Evolutionary conservation across 1,284 basidiomycete genomes (phyloP).

Genomic region (Volvariella volvacea): DNA sequence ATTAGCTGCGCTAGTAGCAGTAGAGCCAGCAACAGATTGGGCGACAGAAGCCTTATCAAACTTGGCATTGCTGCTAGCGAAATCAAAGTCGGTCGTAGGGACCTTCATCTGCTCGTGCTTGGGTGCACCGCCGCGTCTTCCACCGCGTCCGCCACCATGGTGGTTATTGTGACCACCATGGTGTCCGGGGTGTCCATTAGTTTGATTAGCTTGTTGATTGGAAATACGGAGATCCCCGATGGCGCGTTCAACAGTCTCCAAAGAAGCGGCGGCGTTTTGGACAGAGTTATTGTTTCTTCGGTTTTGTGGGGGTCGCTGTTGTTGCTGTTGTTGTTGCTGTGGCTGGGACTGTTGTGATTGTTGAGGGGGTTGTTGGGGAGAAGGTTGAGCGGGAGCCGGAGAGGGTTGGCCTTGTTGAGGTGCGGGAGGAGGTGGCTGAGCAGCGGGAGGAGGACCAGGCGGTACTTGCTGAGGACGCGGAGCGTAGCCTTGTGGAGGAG

Average conservation of each 20-base stretch:
- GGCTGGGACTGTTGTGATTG: slow-evolving; percentile 5
- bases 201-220: too few relatives aligned
- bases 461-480: slow-evolving; percentile 4
- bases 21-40: slow-evolving; percentile 10
- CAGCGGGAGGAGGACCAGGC: slow-evolving; percentile 8
- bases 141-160: slow-evolving; percentile 15
- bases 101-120: slow-evolving; percentile 39
- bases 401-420: slow-evolving; percentile 7
- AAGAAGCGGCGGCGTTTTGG: slow-evolving; percentile 64
- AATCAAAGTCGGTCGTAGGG: slow-evolving; percentile 73
- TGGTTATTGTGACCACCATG: too few relatives aligned
- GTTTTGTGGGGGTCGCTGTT: slow-evolving; percentile 16
- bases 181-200: slow-evolving; percentile 14
- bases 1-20: slow-evolving; percentile 14
- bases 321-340: slow-evolving; percentile 11
- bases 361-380: slow-evolving; percentile 7
- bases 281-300: slow-evolving; percentile 39
- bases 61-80: slow-evolving; percentile 62
- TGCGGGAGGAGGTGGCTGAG: slow-evolving; percentile 7
- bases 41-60: slow-evolving; percentile 66
- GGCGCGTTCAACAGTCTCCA: slow-evolving; percentile 74
- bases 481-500: slow-evolving; percentile 1
- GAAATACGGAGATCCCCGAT: slow-evolving; percentile 66
- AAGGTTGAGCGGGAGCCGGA: slow-evolving; percentile 7
- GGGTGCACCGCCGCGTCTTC: slow-evolving; percentile 15